Evolutionary conservation across 768 basidiomycete species (phyloP).

Genomic region (Hebeloma cylindrosporum): DNA sequence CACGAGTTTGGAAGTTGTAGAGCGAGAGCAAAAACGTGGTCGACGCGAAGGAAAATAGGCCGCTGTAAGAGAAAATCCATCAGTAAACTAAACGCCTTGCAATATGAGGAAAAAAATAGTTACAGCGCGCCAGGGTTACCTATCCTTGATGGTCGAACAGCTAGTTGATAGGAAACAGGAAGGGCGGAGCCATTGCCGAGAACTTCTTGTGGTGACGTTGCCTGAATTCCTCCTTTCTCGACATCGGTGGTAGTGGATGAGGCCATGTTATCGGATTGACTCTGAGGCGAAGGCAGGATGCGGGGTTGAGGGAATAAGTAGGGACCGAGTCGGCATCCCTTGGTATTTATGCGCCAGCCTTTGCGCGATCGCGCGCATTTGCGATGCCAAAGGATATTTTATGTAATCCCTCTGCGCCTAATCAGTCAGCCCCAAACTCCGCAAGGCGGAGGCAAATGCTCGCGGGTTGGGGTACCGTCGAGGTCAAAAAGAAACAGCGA

Average conservation of each 20-base stretch:
- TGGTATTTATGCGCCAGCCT: too few relatives aligned
- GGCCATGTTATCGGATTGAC: slow-evolving; percentile 1
- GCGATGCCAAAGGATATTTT: too few relatives aligned
- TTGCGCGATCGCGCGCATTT: too few relatives aligned
- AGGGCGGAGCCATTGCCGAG: slow-evolving; percentile 21
- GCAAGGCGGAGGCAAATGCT: too few relatives aligned
- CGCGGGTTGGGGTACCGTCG: too few relatives aligned
- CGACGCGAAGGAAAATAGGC: slow-evolving; percentile 81
- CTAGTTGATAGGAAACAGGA: slow-evolving; percentile 18
- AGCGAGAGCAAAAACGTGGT: slow-evolving; percentile 80
- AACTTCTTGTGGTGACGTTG: slow-evolving; percentile 28
- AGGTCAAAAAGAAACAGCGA: too few relatives aligned
- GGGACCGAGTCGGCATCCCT: too few relatives aligned
- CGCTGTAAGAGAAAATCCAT: slow-evolving; percentile 44
- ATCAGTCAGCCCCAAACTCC: too few relatives aligned
- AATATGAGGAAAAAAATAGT: slow-evolving; percentile 1
- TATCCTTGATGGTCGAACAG: slow-evolving; percentile 36
- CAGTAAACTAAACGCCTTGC: not conserved
- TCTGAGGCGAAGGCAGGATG: not conserved
- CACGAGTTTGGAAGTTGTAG: slow-evolving; percentile 63
- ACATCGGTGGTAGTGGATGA: slow-evolving; percentile 24
- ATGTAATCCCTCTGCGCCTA: too few relatives aligned
- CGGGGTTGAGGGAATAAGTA: slow-evolving; percentile 2
- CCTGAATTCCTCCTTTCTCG: slow-evolving; percentile 37
- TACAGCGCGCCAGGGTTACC: slow-evolving; percentile 54